A percentile compares a stretch with the other conserved stretches of the same genome.
Evolutionary conservation across 805 yeast genomes (phyloP).

Genomic region (Candida yuanshanica): DNA sequence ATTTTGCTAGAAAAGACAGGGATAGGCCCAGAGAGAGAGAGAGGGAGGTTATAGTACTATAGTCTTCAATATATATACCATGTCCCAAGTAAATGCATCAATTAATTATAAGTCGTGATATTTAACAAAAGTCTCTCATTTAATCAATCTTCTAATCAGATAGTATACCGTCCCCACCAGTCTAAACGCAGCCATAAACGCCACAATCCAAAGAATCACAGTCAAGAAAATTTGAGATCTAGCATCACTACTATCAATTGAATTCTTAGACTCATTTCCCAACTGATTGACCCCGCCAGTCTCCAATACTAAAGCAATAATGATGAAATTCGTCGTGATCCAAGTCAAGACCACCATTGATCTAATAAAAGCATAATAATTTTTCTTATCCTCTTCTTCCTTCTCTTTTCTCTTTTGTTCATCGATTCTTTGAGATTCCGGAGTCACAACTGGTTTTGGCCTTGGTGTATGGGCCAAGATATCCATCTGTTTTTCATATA

Average conservation of each 20-base stretch:
- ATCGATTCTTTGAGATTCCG: constrained; percentile 26
- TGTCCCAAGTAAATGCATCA: too few relatives aligned
- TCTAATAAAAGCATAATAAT: constrained; percentile 87
- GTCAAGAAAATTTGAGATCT: constrained; percentile 68
- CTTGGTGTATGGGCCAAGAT: constrained; percentile 38
- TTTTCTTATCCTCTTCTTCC: constrained; percentile 53
- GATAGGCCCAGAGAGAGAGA: too few relatives aligned
- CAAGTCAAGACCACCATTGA: constrained; percentile 85
- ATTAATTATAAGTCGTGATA: too few relatives aligned
- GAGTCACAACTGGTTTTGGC: constrained; percentile 21
- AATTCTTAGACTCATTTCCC: constrained; percentile 13
- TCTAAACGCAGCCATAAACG: constrained; percentile 80
- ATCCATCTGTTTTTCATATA: constrained; percentile 61
- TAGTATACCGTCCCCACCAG: constrained; percentile 69
- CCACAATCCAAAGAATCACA: constrained; percentile 89
- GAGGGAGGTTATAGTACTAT: too few relatives aligned
- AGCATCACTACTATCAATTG: constrained; percentile 7
- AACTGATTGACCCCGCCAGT: constrained; percentile 67
- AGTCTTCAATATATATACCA: too few relatives aligned
- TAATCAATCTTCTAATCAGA: constrained; percentile 34
- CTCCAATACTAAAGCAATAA: constrained; percentile 78
- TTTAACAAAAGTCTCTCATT: constrained; percentile 12
- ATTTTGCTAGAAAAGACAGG: too few relatives aligned
- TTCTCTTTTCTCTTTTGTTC: constrained; percentile 29
- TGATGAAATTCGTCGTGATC: constrained; percentile 80